Base-by-base conservation (phyloP, 345 rosid genomes). In the Rhizophora mangle region DNA sequence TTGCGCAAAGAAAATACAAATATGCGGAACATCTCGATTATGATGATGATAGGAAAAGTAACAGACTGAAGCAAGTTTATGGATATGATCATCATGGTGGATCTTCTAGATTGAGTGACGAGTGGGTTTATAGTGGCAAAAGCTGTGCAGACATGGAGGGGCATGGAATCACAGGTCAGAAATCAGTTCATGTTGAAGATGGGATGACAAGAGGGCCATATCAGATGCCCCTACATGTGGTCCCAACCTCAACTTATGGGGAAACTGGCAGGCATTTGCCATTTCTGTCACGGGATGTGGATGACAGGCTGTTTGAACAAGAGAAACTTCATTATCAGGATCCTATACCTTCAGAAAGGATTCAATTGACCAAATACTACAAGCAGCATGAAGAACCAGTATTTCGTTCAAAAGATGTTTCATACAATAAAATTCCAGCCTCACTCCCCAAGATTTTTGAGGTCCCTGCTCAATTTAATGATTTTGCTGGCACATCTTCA, bases 401-500 rank as follows among this genome's bases (percentile, higher is more conserved):
- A 51, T 67, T 68, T 60, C 70, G 61, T 58, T 68, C 88, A 21
- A 79, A 80, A 70, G 76, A 83, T 76, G 72, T 55, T 71, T 52
- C 80, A 51, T 75, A 76, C 27, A 59, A 59, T n/a, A 63, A 34
- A 46, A 63, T 51, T 63, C 77, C 77, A 68, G 56, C 71, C 22
- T 75, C 82, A 60, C 78, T 73, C 19, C 63, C 79, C 54, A 79
- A 76, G 64, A 72, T 75, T 69, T 72, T 74, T 55, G 76, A 65
- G 62, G 68, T 70, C 43, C 43, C 61, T 57, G 34, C 74, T 29
- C 83, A 75, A n/a, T 63, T 31, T 62, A 69, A 77, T 55, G 75
- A 82, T 57, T 72, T 62, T 72, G 68, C 64, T 27, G 69, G 83
- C 58, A 53, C 83, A 75, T 80, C 88, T 51, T 72, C 84, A 49